phyloP scores from a whole-genome alignment of 805 yeast genomes.

The Saccharomycodes ludwigii region DNA sequence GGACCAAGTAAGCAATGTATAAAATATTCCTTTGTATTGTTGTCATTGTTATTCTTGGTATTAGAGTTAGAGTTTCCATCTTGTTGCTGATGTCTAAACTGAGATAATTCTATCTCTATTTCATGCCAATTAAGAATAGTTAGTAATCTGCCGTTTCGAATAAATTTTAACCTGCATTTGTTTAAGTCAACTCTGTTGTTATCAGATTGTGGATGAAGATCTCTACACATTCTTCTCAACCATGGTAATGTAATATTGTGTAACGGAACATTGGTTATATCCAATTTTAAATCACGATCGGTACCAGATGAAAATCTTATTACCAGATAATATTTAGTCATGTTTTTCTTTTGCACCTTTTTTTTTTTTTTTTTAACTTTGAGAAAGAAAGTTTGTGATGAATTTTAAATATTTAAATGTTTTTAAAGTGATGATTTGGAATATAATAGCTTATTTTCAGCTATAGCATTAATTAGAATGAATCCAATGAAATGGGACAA shows the following conservation, averaged over 20 bases:
- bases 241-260: conserved; percentile 15
- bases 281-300: conserved; percentile 16
- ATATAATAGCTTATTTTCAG: no score
- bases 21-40: conserved; percentile 30
- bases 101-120: conserved; percentile 7
- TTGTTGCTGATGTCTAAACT: conserved; percentile 4
- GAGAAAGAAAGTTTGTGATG: conserved; percentile 14
- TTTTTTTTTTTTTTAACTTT: conserved; percentile 3
- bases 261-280: conserved; percentile 15
- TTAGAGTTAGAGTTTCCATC: not conserved
- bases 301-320: conserved; percentile 20
- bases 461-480: no score
- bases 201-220: conserved; percentile 11
- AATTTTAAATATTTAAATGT: no score
- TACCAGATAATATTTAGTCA: conserved; percentile 8
- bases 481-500: no score
- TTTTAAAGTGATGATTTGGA: no score
- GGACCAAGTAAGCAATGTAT: conserved; percentile 74
- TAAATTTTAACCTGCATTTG: conserved; percentile 15
- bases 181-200: conserved; percentile 3
- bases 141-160: conserved; percentile 19
- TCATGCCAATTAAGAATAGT: conserved; percentile 12
- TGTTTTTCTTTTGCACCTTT: not conserved
- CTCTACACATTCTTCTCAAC: conserved; percentile 20
- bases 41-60: conserved; percentile 4